These are phyloP conservation scores for Ophiosphaerella korrae DNA, from an alignment of 2,329 filamentous ascomycete genomes.

Conservation along the genomic window DNA sequence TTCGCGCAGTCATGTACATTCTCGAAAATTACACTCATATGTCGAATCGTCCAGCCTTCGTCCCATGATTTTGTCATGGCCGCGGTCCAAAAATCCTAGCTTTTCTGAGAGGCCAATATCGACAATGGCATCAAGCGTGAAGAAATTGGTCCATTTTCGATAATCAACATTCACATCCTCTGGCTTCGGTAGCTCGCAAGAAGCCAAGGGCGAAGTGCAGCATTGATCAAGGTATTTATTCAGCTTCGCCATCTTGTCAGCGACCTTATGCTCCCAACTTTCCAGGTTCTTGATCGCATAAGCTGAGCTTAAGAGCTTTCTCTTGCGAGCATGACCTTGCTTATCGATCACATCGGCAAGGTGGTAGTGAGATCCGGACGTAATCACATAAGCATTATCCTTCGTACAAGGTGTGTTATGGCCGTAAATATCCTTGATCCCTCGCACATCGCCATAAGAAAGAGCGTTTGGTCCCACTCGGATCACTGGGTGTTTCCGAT, in stretches of 20 bases:
- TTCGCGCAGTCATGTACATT: conserved; percentile 56
- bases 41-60: conserved; percentile 49
- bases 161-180: conserved; percentile 57
- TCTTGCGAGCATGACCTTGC: conserved; percentile 58
- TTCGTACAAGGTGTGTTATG: conserved; percentile 59
- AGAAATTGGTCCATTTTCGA: conserved; percentile 60
- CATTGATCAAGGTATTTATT: conserved; percentile 52
- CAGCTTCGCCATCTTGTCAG: conserved; percentile 56
- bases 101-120: conserved; percentile 60
- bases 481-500: conserved; percentile 54
- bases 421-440: conserved; percentile 58
- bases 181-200: conserved; percentile 27
- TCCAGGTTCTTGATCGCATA: conserved; percentile 62
- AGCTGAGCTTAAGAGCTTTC: conserved; percentile 57
- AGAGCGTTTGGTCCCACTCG: conserved; percentile 39
- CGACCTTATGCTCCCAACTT: conserved; percentile 47
- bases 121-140: conserved; percentile 62
- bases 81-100: conserved; percentile 59
- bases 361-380: conserved; percentile 57
- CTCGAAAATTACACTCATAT: conserved; percentile 55
- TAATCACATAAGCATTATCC: conserved; percentile 54
- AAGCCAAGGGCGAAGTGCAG: conserved; percentile 46
- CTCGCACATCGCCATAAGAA: conserved; percentile 38
- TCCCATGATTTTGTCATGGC: conserved; percentile 53
- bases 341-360: conserved; percentile 60